A percentile compares a stretch with the other conserved stretches of the same genome.
phyloP scores from a whole-genome alignment of 208 protist species.

The Spongospora subterranea region DNA sequence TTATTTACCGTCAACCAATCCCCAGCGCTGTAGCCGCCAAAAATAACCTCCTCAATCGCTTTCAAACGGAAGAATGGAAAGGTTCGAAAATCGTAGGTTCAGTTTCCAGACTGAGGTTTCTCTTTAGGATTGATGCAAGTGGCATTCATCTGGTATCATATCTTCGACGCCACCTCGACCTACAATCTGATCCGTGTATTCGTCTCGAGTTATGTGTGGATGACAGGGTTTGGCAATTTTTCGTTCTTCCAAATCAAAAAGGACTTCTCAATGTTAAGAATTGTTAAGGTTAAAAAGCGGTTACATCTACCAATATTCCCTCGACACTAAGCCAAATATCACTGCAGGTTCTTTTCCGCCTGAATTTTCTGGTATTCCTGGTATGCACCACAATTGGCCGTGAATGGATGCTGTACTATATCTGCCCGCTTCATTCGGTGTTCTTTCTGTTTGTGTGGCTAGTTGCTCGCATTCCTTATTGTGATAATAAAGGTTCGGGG shows the following conservation, averaged over 20 bases:
- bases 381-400: slow-evolving; percentile 77
- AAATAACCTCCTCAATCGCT: slow-evolving; percentile 72
- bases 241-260: slow-evolving; percentile 81
- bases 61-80: slow-evolving; percentile 82
- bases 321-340: neutral
- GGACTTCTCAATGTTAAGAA: slow-evolving; percentile 77
- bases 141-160: slow-evolving; percentile 66
- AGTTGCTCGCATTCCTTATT: slow-evolving; percentile 65
- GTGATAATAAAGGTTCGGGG: neutral
- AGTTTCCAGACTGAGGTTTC: neutral
- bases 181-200: slow-evolving; percentile 85
- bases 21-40: neutral
- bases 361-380: slow-evolving; percentile 82
- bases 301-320: neutral
- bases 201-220: slow-evolving; percentile 85
- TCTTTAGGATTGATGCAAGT: slow-evolving; percentile 62
- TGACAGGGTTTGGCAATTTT: slow-evolving; percentile 88
- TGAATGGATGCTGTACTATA: slow-evolving; percentile 88
- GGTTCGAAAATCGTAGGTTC: slow-evolving; percentile 11
- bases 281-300: slow-evolving; percentile 67
- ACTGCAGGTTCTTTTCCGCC: slow-evolving; percentile 76
- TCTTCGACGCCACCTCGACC: slow-evolving; percentile 54
- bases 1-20: neutral
- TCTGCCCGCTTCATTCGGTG: slow-evolving; percentile 85
- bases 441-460: slow-evolving; percentile 80